Conservation (phyloP, 768 basidiomycete genomes). For the Agrocybe chaxingu region DNA sequence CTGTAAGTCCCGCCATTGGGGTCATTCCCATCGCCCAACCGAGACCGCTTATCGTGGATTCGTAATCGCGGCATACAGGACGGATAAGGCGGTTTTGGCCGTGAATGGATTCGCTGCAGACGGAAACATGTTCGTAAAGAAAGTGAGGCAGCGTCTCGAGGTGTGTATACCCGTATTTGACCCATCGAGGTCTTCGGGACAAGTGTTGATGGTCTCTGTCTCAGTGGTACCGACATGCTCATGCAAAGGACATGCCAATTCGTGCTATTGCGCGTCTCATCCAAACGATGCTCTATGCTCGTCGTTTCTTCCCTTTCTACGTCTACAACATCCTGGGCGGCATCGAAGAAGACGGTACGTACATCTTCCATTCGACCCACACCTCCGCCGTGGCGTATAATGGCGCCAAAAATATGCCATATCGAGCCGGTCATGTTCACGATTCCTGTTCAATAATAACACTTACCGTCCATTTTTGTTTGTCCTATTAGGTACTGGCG, state of each 20-base stretch:
- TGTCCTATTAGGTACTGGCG: constrained; percentile 71
- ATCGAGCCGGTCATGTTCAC: constrained; percentile 7
- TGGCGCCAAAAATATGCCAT: constrained; percentile 12
- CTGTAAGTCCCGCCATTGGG: constrained; percentile 52
- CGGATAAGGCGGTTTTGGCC: constrained; percentile 88
- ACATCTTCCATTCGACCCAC: constrained; percentile 3
- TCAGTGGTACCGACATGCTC: constrained; percentile 97
- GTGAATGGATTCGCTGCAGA: constrained; percentile 98
- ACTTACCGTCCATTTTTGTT: constrained; percentile 13
- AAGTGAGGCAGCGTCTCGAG: constrained; percentile 92
- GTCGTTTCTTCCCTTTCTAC: constrained; percentile 98
- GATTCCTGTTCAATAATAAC: constrained; percentile 6
- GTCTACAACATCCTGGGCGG: constrained; percentile 96
- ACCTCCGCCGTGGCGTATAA: constrained; percentile 5
- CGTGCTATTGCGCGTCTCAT: constrained; percentile 96
- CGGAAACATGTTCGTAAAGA: constrained; percentile 97
- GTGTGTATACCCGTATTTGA: constrained; percentile 40
- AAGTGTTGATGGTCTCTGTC: background rate
- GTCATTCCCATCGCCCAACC: constrained; percentile 5
- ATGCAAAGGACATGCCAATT: constrained; percentile 96
- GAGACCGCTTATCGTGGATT: background rate
- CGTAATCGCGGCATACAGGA: constrained; percentile 43
- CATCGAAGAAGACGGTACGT: constrained; percentile 92
- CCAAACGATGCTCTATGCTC: constrained; percentile 95
- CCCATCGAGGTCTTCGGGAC: constrained; percentile 3